phyloP scores from a whole-genome alignment of 495 filamentous ascomycete genomes.

The Penicillium longicatenatum region DNA sequence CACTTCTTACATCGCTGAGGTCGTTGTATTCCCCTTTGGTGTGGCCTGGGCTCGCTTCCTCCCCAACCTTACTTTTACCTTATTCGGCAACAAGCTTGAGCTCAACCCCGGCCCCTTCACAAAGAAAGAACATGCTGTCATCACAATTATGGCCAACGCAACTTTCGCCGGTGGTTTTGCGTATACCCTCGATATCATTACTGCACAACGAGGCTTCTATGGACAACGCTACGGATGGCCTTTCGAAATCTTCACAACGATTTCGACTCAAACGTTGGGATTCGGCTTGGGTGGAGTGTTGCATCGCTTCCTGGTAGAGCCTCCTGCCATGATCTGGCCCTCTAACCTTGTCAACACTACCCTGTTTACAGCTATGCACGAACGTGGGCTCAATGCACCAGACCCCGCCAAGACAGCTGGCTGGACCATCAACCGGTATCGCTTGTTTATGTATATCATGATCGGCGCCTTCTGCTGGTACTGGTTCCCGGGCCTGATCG shows the following conservation, averaged over 20 bases:
- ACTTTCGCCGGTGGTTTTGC: constrained; percentile 48
- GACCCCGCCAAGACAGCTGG: constrained; percentile 61
- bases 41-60: constrained; percentile 54
- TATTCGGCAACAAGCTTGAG: constrained; percentile 57
- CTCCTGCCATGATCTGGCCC: constrained; percentile 76
- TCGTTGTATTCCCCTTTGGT: constrained; percentile 70
- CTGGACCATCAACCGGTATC: constrained; percentile 66
- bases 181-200: constrained; percentile 67
- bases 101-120: constrained; percentile 75
- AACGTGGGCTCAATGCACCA: constrained; percentile 48
- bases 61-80: constrained; percentile 51
- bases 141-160: constrained; percentile 66
- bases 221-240: constrained; percentile 64
- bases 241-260: constrained; percentile 66
- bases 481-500: constrained; percentile 56
- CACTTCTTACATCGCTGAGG: constrained; percentile 67
- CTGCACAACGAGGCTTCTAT: constrained; percentile 68
- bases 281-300: constrained; percentile 74
- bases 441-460: constrained; percentile 64
- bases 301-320: constrained; percentile 60
- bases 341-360: constrained; percentile 63
- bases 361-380: constrained; percentile 72
- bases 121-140: constrained; percentile 74
- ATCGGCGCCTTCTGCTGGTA: constrained; percentile 61
- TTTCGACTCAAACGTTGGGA: constrained; percentile 71